phyloP scores from a whole-genome alignment of 345 rosid genomes.

The Brassica cretica region DNA sequence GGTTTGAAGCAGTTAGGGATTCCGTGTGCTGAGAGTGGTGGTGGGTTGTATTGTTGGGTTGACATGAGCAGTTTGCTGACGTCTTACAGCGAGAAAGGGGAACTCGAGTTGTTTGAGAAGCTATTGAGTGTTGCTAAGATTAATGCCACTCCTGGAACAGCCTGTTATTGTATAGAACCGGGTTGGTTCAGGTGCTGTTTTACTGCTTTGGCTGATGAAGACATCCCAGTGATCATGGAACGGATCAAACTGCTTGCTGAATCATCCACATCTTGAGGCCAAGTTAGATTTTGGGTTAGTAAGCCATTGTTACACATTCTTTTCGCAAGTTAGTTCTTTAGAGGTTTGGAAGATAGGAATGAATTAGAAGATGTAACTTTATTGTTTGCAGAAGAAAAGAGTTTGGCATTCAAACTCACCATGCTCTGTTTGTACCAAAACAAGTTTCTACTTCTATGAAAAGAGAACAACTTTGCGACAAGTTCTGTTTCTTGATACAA shows the following conservation, averaged over 20 bases:
- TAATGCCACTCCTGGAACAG: constrained; percentile 85
- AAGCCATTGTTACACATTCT: constrained; percentile 2
- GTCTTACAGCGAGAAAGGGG: constrained; percentile 80
- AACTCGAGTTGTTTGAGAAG: constrained; percentile 76
- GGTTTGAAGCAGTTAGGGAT: constrained; percentile 65
- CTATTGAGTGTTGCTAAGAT: constrained; percentile 72
- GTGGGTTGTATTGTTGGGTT: constrained; percentile 90
- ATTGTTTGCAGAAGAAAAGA: constrained; percentile 5
- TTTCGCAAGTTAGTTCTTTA: constrained; percentile 1
- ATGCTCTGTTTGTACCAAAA: constrained; percentile 14
- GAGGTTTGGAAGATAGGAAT: constrained; percentile 21
- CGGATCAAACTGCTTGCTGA: constrained; percentile 58
- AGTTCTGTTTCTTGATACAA: constrained; percentile 10
- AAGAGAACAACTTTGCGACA: constrained; percentile 6
- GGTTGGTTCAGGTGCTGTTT: constrained; percentile 98
- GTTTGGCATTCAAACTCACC: constrained; percentile 14
- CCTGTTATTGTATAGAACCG: constrained; percentile 89
- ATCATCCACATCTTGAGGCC: constrained; percentile 44
- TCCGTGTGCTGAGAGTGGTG: constrained; percentile 59
- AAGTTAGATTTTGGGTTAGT: constrained; percentile 22
- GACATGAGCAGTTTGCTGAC: constrained; percentile 73
- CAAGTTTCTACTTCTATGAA: constrained; percentile 22
- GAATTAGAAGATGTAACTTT: not conserved
- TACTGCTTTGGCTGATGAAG: constrained; percentile 59
- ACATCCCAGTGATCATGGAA: constrained; percentile 61